phyloP scores from a whole-genome alignment of 768 basidiomycete genomes.

The Cystofilobasidium capitatum region DNA sequence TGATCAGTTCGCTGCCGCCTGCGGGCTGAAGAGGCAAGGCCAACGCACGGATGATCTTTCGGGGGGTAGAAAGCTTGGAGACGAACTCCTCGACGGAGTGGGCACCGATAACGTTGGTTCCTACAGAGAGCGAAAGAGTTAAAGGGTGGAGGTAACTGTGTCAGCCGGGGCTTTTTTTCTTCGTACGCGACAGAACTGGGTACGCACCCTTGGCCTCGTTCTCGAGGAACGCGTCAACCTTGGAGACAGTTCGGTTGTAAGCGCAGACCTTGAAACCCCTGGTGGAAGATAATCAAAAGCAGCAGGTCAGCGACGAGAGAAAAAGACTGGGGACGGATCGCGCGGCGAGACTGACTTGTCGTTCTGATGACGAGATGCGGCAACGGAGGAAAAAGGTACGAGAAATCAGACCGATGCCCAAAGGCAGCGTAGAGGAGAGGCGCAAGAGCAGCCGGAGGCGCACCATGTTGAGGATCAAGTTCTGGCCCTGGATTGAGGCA shows the following conservation, averaged over 20 bases:
- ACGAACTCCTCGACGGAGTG: constrained; percentile 85
- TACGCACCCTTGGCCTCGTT: constrained; percentile 92
- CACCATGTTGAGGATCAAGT: constrained; percentile 82
- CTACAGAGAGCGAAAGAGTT: constrained; percentile 43
- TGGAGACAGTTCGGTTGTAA: constrained; percentile 92
- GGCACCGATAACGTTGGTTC: constrained; percentile 89
- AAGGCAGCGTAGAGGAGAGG: not conserved
- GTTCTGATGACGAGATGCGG: constrained; percentile 45
- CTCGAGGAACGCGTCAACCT: constrained; percentile 88
- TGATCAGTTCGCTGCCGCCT: not conserved
- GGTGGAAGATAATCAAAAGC: not conserved
- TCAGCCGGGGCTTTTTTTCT: not conserved
- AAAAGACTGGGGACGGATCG: not conserved
- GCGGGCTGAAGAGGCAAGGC: not conserved
- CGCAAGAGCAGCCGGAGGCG: not conserved
- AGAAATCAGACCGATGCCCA: not conserved
- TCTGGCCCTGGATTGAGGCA: constrained; percentile 62
- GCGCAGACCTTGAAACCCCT: constrained; percentile 86
- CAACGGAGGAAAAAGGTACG: not conserved
- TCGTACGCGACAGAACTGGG: not conserved
- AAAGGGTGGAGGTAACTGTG: constrained; percentile 10
- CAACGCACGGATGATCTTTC: constrained; percentile 55
- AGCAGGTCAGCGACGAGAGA: not conserved
- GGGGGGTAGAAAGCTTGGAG: constrained; percentile 83
- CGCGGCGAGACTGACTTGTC: constrained; percentile 53